Evolutionary conservation across 257 asterid genomes (phyloP), one percentile per base, ranked within the genome.

Genomic region (Paraleonurus japonicus): DNA sequence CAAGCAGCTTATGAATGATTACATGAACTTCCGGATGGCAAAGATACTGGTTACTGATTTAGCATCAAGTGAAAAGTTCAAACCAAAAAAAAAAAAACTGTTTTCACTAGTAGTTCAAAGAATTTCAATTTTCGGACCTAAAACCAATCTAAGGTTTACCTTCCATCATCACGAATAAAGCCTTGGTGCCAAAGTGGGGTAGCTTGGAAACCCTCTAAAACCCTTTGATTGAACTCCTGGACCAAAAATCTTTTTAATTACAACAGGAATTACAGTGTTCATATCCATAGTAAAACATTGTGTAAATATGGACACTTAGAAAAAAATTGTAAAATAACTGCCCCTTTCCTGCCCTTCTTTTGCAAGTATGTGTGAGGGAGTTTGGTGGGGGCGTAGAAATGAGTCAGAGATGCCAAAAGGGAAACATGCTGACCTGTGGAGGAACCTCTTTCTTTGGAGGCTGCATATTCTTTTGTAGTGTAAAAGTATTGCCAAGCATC

Each of bases 171-270:
- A 50, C 95, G 64, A 59, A 94, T 84, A 71, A 63, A 86, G 62
- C 99, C 99, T 73, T 94, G 99, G 81, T 94, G 88, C 96, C 97
- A 94, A 67, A 91, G 77, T 61, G 99, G 99, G 73, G 98, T 88
- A 27, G 88, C 99, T 81, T 94, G 99, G 86, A 88, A 94, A 71
- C 99, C 99, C 80, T 94, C 96, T 23, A 37, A 16, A 58, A 94
- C 98, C 57, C 88, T 84, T 69, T 61, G 71, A 79, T 88, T 79
- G 80, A 94, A 94, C 80, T 94, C 99, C 98, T 91, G 84, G 70
- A 85, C 12, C 69, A 65, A 65, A 61, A 70, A 61, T 13, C 53
- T 8, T 63, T 61, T n/a, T 33, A 65, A 48, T 61, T 55, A 67
- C 63, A 62, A 48, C 10, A 15, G 35, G 54, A 72, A 24, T 58